Conservation (phyloP, 108 stramenopile genomes). For the Heterococcus sp. region DNA sequence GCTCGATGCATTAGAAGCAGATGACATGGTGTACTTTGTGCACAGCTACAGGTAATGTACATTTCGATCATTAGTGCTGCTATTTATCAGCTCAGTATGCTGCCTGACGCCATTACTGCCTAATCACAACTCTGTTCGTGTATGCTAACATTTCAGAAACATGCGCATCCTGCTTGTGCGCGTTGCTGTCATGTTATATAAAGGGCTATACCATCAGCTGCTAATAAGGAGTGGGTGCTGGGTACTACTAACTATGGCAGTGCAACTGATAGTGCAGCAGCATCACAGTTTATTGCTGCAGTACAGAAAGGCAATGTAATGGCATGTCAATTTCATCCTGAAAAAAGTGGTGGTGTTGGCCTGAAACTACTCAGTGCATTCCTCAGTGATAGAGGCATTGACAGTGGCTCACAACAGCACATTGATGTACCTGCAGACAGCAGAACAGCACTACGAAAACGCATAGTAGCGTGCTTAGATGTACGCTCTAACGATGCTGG, state of each 20-base stretch:
- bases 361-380: slow-evolving; percentile 78
- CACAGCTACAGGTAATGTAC: slow-evolving; percentile 86
- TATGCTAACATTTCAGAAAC: no score
- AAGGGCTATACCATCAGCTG: slow-evolving; percentile 31
- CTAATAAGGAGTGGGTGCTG: slow-evolving; percentile 79
- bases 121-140: no score
- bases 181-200: background rate
- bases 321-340: slow-evolving; percentile 96
- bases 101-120: no score
- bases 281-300: slow-evolving; percentile 67
- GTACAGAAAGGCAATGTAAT: slow-evolving; percentile 84
- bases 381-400: slow-evolving; percentile 57
- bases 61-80: no score
- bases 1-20: slow-evolving; percentile 44
- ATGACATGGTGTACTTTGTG: slow-evolving; percentile 80
- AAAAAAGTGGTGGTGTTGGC: slow-evolving; percentile 86
- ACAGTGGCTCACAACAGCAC: background rate
- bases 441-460: slow-evolving; percentile 59
- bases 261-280: background rate
- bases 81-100: no score
- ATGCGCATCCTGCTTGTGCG: background rate
- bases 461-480: slow-evolving; percentile 91
- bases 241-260: slow-evolving; percentile 35
- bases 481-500: slow-evolving; percentile 86
- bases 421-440: background rate